Evolutionary conservation across 192 early-diverging fungal genomes (phyloP).

Genomic region (Coemansia sp.): DNA sequence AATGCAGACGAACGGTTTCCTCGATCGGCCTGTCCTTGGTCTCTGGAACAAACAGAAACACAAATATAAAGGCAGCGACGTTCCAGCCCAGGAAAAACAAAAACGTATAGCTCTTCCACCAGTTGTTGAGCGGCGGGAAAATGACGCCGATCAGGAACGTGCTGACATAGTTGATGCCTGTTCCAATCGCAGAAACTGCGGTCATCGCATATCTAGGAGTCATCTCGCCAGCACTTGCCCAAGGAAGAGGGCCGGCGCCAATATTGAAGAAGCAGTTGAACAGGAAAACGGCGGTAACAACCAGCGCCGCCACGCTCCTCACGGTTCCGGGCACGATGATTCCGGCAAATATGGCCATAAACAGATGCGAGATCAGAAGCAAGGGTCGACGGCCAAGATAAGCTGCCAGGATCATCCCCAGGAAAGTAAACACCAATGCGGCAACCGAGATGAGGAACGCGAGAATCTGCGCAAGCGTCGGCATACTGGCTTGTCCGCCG

Average conservation of each 20-base stretch:
- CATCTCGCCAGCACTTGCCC: constrained; percentile 76
- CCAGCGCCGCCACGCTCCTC: constrained; percentile 49
- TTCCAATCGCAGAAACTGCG: constrained; percentile 66
- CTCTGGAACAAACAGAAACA: constrained; percentile 71
- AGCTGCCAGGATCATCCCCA: constrained; percentile 61
- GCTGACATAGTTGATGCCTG: constrained; percentile 68
- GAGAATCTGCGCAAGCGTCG: constrained; percentile 47
- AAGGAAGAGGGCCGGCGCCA: constrained; percentile 79
- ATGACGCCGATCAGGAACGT: constrained; percentile 61
- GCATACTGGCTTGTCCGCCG: constrained; percentile 33
- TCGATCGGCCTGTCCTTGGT: constrained; percentile 74
- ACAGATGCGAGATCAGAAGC: constrained; percentile 61
- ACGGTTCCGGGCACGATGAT: constrained; percentile 62
- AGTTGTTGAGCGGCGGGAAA: constrained; percentile 56
- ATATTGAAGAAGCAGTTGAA: constrained; percentile 76
- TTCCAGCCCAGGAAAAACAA: constrained; percentile 68
- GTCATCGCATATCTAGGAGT: constrained; percentile 72
- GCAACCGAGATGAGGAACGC: constrained; percentile 50
- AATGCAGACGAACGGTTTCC: constrained; percentile 53
- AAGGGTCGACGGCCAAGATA: constrained; percentile 67
- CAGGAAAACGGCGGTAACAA: constrained; percentile 62
- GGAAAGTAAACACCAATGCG: constrained; percentile 43
- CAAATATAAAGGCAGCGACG: constrained; percentile 60
- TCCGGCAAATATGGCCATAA: constrained; percentile 60
- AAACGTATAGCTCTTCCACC: constrained; percentile 55